phyloP scores from a whole-genome alignment of 2,329 filamentous ascomycete species.

The Diaporthe sp. region DNA sequence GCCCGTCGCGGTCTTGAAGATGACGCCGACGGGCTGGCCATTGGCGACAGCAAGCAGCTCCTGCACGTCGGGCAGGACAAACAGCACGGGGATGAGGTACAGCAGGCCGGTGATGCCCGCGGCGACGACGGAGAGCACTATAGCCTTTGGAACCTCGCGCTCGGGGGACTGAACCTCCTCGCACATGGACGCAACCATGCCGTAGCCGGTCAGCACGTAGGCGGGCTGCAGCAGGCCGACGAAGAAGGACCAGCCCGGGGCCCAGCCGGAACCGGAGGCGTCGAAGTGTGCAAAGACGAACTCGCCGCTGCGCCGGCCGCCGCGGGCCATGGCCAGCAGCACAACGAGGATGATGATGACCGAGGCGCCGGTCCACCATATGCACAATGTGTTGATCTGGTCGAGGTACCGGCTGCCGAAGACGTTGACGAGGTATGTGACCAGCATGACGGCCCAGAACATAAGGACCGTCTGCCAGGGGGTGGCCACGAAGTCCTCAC shows the following conservation, averaged over 20 bases:
- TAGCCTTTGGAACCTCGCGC: constrained; percentile 76
- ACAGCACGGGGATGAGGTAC: constrained; percentile 80
- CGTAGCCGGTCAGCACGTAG: constrained; percentile 73
- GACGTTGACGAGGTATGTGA: constrained; percentile 73
- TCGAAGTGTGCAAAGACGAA: constrained; percentile 79
- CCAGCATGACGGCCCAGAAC: constrained; percentile 77
- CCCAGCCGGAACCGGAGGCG: constrained; percentile 73
- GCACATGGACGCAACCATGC: constrained; percentile 78
- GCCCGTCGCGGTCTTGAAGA: constrained; percentile 82
- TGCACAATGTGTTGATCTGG: constrained; percentile 78
- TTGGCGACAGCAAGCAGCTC: constrained; percentile 73
- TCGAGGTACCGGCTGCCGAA: constrained; percentile 71
- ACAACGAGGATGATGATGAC: constrained; percentile 63
- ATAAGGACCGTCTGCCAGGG: constrained; percentile 76
- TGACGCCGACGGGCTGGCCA: constrained; percentile 78
- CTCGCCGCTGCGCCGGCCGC: constrained; percentile 64
- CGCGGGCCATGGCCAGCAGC: constrained; percentile 67
- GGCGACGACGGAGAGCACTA: constrained; percentile 75
- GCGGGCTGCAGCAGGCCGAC: constrained; percentile 75
- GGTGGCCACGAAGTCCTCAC: constrained; percentile 75
- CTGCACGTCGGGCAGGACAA: constrained; percentile 77
- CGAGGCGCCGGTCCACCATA: constrained; percentile 75
- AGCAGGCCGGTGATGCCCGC: constrained; percentile 73
- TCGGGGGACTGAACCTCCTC: constrained; percentile 78
- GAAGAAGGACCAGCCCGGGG: constrained; percentile 77